Conservation (phyloP, 352 stramenopile species). For the Phytophthora macrochlamydospora region DNA sequence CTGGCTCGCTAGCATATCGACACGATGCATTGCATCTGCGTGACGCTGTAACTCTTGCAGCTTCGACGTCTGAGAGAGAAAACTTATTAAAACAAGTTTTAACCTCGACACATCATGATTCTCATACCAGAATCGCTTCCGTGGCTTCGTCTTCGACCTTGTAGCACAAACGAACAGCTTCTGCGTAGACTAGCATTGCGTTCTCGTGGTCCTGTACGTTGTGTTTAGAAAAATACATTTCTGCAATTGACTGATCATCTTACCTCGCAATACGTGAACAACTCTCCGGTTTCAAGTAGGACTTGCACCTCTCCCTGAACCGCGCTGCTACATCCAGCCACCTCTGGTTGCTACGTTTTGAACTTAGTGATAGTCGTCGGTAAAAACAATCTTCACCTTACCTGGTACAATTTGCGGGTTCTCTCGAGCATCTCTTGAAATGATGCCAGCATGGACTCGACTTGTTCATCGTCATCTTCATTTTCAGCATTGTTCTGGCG, state of each 20-base stretch:
- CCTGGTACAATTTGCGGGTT: constrained; percentile 45
- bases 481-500: not conserved
- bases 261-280: constrained; percentile 40
- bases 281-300: constrained; percentile 52
- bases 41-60: constrained; percentile 45
- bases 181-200: constrained; percentile 35
- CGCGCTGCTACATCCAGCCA: constrained; percentile 29
- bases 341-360: constrained; percentile 29
- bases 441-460: constrained; percentile 17
- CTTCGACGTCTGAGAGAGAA: constrained; percentile 37
- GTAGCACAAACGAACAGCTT: constrained; percentile 55
- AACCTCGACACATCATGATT: not conserved
- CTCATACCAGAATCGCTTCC: constrained; percentile 44
- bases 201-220: constrained; percentile 31
- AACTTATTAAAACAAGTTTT: not conserved
- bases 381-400: not conserved
- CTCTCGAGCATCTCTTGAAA: constrained; percentile 31
- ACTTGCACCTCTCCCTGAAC: constrained; percentile 50
- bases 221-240: not conserved
- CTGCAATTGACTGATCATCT: not conserved
- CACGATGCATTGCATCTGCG: constrained; percentile 24
- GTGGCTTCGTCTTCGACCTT: constrained; percentile 50
- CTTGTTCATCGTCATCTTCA: constrained; percentile 7
- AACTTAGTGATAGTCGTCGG: too few relatives aligned
- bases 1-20: constrained; percentile 26